Percentiles rank a stretch among this genome's conserved stretches.
phyloP scores from a whole-genome alignment of 208 protist species.

The Acanthamoeba healyi region DNA sequence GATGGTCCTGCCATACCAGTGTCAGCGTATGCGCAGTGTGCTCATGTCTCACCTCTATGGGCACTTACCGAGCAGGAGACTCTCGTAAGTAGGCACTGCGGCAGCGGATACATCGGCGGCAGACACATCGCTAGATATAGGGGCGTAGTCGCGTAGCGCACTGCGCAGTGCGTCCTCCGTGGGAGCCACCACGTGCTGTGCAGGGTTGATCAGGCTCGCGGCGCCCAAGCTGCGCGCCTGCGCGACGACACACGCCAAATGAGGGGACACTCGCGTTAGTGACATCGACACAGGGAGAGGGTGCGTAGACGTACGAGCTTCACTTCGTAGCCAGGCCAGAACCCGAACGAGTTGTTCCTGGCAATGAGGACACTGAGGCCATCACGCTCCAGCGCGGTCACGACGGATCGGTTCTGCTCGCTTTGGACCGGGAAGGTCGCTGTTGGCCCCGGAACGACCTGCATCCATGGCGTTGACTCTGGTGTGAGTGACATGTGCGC shows the following conservation, averaged over 20 bases:
- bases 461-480: too few species aligned
- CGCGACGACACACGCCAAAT: background rate
- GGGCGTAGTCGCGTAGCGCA: background rate
- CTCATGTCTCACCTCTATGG: too few species aligned
- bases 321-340: background rate
- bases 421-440: slow-evolving; percentile 2
- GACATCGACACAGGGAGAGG: too few species aligned
- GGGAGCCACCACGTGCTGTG: background rate
- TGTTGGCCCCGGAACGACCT: background rate
- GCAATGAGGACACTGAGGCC: background rate
- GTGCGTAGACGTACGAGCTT: background rate
- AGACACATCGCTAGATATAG: background rate
- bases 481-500: too few species aligned
- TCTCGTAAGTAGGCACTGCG: background rate
- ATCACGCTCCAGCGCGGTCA: background rate
- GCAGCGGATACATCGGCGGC: background rate
- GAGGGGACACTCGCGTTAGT: background rate
- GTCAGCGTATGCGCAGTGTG: too few species aligned
- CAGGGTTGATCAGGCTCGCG: background rate
- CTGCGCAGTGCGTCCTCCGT: background rate
- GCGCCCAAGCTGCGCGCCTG: background rate
- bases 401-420: background rate
- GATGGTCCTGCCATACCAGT: background rate
- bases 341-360: background rate
- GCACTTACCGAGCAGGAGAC: background rate